phyloP scores from a whole-genome alignment of 2,329 filamentous ascomycete genomes.

The Davidsoniella eucalypti region DNA sequence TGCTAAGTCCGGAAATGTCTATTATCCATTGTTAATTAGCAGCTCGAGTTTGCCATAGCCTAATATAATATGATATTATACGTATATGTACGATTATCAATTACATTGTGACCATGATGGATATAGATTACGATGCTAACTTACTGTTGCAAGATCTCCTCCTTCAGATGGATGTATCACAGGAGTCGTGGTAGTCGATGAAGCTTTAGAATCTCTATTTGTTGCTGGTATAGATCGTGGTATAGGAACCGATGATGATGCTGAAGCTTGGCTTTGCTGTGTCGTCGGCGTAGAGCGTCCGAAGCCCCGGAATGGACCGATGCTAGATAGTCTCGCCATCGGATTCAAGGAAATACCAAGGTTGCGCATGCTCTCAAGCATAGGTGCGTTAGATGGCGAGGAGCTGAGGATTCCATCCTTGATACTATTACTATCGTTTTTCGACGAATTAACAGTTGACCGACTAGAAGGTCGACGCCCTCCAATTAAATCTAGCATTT shows the following conservation, averaged over 20 bases:
- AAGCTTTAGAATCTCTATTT: constrained; percentile 22
- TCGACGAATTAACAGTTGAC: constrained; percentile 44
- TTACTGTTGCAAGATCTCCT: constrained; percentile 41
- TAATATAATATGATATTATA: too few relatives aligned
- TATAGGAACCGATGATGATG: not conserved
- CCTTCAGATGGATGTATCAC: constrained; percentile 20
- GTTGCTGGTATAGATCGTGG: constrained; percentile 13
- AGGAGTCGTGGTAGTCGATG: too few relatives aligned
- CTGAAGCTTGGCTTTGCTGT: constrained; percentile 13
- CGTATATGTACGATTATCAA: not conserved
- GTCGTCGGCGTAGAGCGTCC: constrained; percentile 33
- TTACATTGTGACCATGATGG: not conserved
- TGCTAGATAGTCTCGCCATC: constrained; percentile 58
- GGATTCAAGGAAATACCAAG: constrained; percentile 64
- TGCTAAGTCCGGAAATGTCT: constrained; percentile 47
- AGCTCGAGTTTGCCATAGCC: not conserved
- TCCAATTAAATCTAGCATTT: constrained; percentile 53
- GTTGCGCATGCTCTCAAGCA: constrained; percentile 66
- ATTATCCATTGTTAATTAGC: constrained; percentile 5
- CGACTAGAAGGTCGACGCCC: constrained; percentile 32
- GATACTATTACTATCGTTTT: constrained; percentile 56
- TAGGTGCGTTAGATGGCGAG: constrained; percentile 34
- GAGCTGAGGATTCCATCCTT: constrained; percentile 18
- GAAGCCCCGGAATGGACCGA: constrained; percentile 60
- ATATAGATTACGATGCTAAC: constrained; percentile 15